A percentile compares a stretch with the other conserved stretches of the same genome.
Conservation (phyloP, 2,329 filamentous ascomycete species). For the Pseudopyricularia cyperi region DNA sequence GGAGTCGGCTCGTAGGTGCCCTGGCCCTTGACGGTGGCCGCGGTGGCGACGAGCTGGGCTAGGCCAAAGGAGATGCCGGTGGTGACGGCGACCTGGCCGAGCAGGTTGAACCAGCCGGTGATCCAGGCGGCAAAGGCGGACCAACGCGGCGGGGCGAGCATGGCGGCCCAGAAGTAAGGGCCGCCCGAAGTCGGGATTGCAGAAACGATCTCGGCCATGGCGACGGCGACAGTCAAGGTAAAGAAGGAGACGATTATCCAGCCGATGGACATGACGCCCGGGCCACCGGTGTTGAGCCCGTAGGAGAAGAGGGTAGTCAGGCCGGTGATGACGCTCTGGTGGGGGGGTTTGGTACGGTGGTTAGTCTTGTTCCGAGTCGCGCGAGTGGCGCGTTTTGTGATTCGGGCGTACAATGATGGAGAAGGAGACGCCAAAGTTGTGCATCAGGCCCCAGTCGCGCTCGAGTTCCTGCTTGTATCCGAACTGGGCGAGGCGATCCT, state of each 20-base stretch:
- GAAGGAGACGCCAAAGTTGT: conserved; percentile 50
- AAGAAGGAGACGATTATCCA: conserved; percentile 43
- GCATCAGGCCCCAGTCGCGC: conserved; percentile 42
- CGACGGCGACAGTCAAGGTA: conserved; percentile 39
- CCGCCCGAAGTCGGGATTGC: conserved; percentile 45
- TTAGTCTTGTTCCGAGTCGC: no score
- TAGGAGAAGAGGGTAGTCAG: conserved; percentile 45
- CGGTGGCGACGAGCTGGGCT: conserved; percentile 22
- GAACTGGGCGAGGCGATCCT: conserved; percentile 37
- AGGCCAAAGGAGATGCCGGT: conserved; percentile 28
- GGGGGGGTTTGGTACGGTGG: no score
- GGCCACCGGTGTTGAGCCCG: conserved; percentile 41
- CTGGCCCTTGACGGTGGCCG: conserved; percentile 21
- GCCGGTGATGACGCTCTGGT: conserved; percentile 43
- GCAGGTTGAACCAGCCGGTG: conserved; percentile 28
- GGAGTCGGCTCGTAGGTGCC: conserved; percentile 27
- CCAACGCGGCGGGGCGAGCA: conserved; percentile 34
- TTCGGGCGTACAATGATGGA: conserved; percentile 47
- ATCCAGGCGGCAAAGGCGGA: conserved; percentile 25
- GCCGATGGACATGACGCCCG: conserved; percentile 39
- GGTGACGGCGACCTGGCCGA: conserved; percentile 27
- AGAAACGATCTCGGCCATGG: conserved; percentile 47
- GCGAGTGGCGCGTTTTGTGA: no score
- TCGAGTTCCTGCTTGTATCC: conserved; percentile 48
- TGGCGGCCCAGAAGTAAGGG: conserved; percentile 47